These are phyloP conservation scores for Neofusicoccum sp. DNA, from an alignment of 2,329 filamentous ascomycete species.

Conservation along the genomic window DNA sequence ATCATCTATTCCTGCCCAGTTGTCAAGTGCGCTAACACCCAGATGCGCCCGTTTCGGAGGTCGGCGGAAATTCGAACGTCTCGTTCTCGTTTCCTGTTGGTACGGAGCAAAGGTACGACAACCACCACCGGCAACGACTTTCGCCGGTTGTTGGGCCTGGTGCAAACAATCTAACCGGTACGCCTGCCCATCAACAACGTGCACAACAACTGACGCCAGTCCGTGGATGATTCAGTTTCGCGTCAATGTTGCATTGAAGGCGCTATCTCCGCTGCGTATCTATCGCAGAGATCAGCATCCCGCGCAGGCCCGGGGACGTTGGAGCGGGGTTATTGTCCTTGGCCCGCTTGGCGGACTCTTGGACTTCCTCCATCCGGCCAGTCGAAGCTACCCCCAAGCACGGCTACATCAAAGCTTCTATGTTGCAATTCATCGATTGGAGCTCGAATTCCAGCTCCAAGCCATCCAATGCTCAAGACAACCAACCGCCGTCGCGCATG, in stretches of 20 bases:
- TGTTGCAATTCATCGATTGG: neutral
- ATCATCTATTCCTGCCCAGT: too few species aligned
- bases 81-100: too few species aligned
- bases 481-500: too few species aligned
- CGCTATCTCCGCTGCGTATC: neutral
- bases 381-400: constrained; percentile 13
- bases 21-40: too few species aligned
- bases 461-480: too few species aligned
- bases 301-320: neutral
- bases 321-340: constrained; percentile 8
- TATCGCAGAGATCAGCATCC: constrained; percentile 2
- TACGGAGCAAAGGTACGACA: too few species aligned
- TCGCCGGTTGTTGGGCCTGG: neutral
- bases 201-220: neutral
- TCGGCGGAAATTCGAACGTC: too few species aligned
- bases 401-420: constrained; percentile 3
- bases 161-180: neutral
- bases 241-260: neutral
- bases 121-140: neutral
- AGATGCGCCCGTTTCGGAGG: too few species aligned
- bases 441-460: neutral
- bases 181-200: too few species aligned
- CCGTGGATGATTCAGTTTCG: constrained; percentile 1
- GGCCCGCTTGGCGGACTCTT: constrained; percentile 7
- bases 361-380: constrained; percentile 9